Evolutionary conservation across 2,329 filamentous ascomycete species (phyloP), one percentile per base, ranked within the genome.

Genomic region (Cyphellophora europaea): DNA sequence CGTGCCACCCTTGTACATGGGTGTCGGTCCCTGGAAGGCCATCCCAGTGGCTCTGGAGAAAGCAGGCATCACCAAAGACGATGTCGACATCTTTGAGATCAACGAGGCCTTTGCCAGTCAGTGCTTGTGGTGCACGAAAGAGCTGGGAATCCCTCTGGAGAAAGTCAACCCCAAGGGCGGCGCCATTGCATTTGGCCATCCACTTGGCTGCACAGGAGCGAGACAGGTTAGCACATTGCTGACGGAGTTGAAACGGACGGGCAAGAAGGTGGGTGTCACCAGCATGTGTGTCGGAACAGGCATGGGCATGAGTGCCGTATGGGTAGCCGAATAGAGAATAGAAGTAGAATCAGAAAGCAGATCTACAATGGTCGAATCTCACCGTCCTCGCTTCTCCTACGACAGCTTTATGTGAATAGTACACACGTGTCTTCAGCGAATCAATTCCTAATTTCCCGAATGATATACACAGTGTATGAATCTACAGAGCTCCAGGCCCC

Each of bases 101-200:
- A 98, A 98, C 69, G 91, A 98, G 74, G 91, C 91, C 1, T 98
- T 98, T 60, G 91, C 91, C 19, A 84, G 77, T 45, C 89, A 96
- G 72, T 94, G 86, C 62, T 62, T 96, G 48, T 96, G 83, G 82
- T 95, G 87, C 61, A 77, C 84, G 44, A 84, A 91, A 53, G 79
- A 95, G 69, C 74, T 98, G 14, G 81, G 80, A 29, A 65, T 98
- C 17, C 82, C 86, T 35, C 56, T 71, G 42, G 79, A 84, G 47
- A 96, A 95, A 74, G 78, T 98, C 56, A 96, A 96, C 68, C 89
- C 89, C 52, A 94, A 95, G 73, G 91, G 89, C 47, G 89, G 89
- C 44, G 88, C 88, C 19, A 95, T 95, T 59, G 89, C 89, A 8
- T 94, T 95, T 56, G 87, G 91, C 8, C 91, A 96, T 65, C 91